These are phyloP conservation scores for Cunninghamia lanceolata DNA, from an alignment of 75 land plant genomes.

Conservation along the genomic window DNA sequence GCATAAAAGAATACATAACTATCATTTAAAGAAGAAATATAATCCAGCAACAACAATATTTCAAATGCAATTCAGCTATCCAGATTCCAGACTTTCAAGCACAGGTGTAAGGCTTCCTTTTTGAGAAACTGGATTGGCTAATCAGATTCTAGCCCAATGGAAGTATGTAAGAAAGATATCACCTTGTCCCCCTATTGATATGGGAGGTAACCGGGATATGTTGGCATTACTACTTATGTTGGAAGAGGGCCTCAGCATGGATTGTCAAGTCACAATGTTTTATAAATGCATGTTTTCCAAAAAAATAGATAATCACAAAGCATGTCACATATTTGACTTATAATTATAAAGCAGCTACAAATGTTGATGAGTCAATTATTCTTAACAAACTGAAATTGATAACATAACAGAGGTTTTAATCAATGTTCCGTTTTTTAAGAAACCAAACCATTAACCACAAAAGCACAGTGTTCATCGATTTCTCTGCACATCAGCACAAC, in stretches of 20 bases:
- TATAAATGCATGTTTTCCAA: background rate
- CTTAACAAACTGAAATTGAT: background rate
- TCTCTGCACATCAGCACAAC: background rate
- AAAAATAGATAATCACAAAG: background rate
- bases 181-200: background rate
- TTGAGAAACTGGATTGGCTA: background rate
- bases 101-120: background rate
- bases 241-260: background rate
- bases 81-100: background rate
- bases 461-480: too few species aligned
- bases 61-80: background rate
- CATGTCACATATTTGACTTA: background rate
- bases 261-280: background rate
- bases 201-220: background rate
- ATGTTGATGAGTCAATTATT: background rate
- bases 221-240: background rate
- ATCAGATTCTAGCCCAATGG: background rate
- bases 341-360: background rate
- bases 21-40: background rate
- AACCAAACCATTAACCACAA: background rate
- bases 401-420: background rate
- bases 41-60: background rate
- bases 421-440: background rate
- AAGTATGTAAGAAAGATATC: background rate
- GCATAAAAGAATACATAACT: too few species aligned